These are phyloP conservation scores for Neurospora tetrasperma DNA, from an alignment of 495 filamentous ascomycete species.

Conservation along the genomic window DNA sequence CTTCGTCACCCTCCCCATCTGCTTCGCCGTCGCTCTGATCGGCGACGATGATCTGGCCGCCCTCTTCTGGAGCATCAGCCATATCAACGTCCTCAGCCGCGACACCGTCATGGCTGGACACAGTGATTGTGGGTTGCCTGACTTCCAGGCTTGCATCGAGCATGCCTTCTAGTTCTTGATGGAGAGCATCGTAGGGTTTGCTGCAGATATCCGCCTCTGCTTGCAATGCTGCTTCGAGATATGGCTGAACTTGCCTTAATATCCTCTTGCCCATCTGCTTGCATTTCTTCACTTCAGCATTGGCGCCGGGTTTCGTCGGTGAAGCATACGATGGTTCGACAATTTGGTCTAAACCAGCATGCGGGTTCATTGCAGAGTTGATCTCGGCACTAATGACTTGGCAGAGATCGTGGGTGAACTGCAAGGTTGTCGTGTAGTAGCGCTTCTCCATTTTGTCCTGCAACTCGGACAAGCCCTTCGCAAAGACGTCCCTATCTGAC, in stretches of 20 bases:
- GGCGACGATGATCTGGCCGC: slow-evolving; percentile 32
- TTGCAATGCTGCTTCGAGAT: slow-evolving; percentile 62
- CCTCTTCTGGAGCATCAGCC: slow-evolving; percentile 32
- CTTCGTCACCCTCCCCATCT: slow-evolving; percentile 13
- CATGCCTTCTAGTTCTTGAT: slow-evolving; percentile 63
- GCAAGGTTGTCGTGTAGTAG: slow-evolving; percentile 62
- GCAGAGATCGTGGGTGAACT: slow-evolving; percentile 64
- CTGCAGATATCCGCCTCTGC: slow-evolving; percentile 71
- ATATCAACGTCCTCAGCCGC: slow-evolving; percentile 34
- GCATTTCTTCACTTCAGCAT: slow-evolving; percentile 34
- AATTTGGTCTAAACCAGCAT: neutral
- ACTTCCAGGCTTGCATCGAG: slow-evolving; percentile 49
- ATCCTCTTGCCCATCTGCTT: slow-evolving; percentile 70
- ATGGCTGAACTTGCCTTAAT: slow-evolving; percentile 65
- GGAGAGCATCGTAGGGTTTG: slow-evolving; percentile 55
- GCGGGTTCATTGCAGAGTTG: slow-evolving; percentile 31
- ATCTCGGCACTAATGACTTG: slow-evolving; percentile 59
- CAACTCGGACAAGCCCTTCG: slow-evolving; percentile 49
- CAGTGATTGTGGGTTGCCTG: slow-evolving; percentile 21
- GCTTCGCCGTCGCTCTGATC: slow-evolving; percentile 20
- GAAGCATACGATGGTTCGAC: slow-evolving; percentile 17
- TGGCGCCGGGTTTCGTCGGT: slow-evolving; percentile 25
- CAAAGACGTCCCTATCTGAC: slow-evolving; percentile 67
- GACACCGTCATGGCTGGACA: slow-evolving; percentile 16
- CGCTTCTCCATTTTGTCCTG: slow-evolving; percentile 58